These are phyloP conservation scores for Plantago rigida DNA, from an alignment of 305 asterid genomes.

Conservation along the genomic window DNA sequence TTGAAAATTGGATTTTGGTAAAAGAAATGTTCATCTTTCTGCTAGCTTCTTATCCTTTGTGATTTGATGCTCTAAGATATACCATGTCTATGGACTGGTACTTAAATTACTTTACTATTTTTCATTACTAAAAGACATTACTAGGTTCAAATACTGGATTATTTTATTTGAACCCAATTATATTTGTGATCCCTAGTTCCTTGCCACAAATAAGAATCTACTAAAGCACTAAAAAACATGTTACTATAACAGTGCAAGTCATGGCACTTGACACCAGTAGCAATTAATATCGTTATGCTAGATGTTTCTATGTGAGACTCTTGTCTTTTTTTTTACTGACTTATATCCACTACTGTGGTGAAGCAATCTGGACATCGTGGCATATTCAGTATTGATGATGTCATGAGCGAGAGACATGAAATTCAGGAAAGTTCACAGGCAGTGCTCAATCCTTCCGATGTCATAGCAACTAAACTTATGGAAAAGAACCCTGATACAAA, in stretches of 20 bases:
- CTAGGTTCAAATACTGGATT: constrained; percentile 3
- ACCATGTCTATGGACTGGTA: constrained; percentile 10
- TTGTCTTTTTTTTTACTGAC: constrained; percentile 13
- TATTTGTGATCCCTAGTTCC: background rate
- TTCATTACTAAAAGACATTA: constrained; percentile 1
- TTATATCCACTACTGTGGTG: constrained; percentile 23
- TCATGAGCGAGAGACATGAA: constrained; percentile 53
- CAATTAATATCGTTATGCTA: too few species aligned
- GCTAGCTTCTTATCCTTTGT: constrained; percentile 6
- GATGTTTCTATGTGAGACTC: background rate
- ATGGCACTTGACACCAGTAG: too few species aligned
- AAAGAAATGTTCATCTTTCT: background rate
- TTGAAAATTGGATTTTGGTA: background rate
- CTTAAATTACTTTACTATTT: background rate
- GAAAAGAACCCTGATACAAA: constrained; percentile 52
- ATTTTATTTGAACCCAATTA: constrained; percentile 2
- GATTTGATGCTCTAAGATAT: constrained; percentile 2
- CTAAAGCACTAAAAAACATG: background rate
- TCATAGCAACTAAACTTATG: constrained; percentile 54
- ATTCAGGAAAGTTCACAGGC: constrained; percentile 60
- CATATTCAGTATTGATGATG: constrained; percentile 50
- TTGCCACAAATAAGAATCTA: background rate
- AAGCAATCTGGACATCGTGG: constrained; percentile 45
- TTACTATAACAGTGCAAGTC: too few species aligned
- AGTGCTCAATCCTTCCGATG: constrained; percentile 67